Conservation (phyloP, 805 yeast genomes). For the Schwanniomyces pseudopolymorphus region DNA sequence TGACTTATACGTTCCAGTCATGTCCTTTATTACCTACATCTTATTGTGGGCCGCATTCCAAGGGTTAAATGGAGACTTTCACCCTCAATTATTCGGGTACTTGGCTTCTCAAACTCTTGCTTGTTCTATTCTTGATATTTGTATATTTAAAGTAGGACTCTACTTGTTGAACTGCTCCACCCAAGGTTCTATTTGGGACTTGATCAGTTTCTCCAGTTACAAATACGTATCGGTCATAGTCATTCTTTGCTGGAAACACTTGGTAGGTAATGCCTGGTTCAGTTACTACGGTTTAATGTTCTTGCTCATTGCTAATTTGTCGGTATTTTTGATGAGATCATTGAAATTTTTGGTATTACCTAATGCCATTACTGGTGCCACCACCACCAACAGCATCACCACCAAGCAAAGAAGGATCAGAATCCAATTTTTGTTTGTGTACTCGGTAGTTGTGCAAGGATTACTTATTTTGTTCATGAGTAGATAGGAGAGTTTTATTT, state of each 20-base stretch:
- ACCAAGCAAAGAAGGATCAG: slow-evolving; percentile 73
- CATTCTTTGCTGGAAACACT: slow-evolving; percentile 52
- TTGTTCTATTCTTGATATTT: slow-evolving; percentile 72
- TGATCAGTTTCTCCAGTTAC: slow-evolving; percentile 89
- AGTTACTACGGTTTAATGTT: slow-evolving; percentile 34
- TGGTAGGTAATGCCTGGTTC: slow-evolving; percentile 34
- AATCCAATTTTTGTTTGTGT: slow-evolving; percentile 82
- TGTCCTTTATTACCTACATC: slow-evolving; percentile 89
- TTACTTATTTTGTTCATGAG: slow-evolving; percentile 71
- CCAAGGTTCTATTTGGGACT: slow-evolving; percentile 66
- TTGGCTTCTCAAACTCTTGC: slow-evolving; percentile 86
- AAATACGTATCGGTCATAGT: slow-evolving; percentile 80
- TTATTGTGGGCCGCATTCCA: slow-evolving; percentile 79
- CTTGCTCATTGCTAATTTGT: slow-evolving; percentile 44
- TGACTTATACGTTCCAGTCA: slow-evolving; percentile 90
- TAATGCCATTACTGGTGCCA: slow-evolving; percentile 34
- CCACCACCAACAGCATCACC: slow-evolving; percentile 57
- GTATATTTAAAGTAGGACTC: slow-evolving; percentile 75
- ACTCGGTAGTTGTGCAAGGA: slow-evolving; percentile 80
- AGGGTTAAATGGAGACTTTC: slow-evolving; percentile 86
- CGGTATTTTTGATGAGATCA: slow-evolving; percentile 66
- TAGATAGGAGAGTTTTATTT: neutral
- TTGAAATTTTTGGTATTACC: slow-evolving; percentile 69
- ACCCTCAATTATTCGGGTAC: slow-evolving; percentile 88
- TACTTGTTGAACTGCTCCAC: slow-evolving; percentile 73